Evolutionary conservation across 2,329 filamentous ascomycete genomes (phyloP), one percentile per base, ranked within the genome.

Genomic region (Xylariomycetidae sp.): DNA sequence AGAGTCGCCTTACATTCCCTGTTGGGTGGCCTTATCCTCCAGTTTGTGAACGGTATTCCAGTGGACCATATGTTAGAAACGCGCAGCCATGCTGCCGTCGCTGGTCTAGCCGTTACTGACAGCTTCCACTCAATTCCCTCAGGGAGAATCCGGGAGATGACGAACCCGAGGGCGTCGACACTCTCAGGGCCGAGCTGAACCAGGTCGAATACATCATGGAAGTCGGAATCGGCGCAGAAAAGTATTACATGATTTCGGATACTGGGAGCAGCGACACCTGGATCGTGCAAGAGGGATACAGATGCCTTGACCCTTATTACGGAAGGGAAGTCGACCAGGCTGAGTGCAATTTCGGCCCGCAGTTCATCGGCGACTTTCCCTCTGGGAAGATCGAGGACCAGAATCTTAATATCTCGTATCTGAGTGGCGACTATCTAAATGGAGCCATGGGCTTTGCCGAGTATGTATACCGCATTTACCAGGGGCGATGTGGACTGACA

Each of bases 131-230:
- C 46, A 1, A 40, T 51, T 8, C 19, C 36, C n/a, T n/a, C n/a
- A n/a, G n/a, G n/a, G 9, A 42, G 44, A 29, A 31, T 47, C 13
- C 31, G 16, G 11, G 29, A 38, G 42, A 34, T 13, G 40, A 40
- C 19, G 31, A 38, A n/a, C 37, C 46, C n/a, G 40, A 38, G 20
- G 52, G 48, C n/a, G 40, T 43, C 10, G 48, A 42, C 25, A 36
- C 37, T 12, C 30, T 51, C 18, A 31, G 36, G 9, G 27, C 43
- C 3, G 45, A 41, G 20, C 27, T 44, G 3, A 39, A 47, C 30
- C 49, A 56, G 34, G 44, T 52, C 22, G 51, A 56, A 40, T 59
- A 58, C 39, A 41, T 58, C 17, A 47, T 51, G 33, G 27, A 50
- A 14, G 53, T 57, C 6, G 42, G 42, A 12, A 41, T 52, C 4